Conservation (phyloP, 805 yeast genomes). For the Candida easanensis region DNA sequence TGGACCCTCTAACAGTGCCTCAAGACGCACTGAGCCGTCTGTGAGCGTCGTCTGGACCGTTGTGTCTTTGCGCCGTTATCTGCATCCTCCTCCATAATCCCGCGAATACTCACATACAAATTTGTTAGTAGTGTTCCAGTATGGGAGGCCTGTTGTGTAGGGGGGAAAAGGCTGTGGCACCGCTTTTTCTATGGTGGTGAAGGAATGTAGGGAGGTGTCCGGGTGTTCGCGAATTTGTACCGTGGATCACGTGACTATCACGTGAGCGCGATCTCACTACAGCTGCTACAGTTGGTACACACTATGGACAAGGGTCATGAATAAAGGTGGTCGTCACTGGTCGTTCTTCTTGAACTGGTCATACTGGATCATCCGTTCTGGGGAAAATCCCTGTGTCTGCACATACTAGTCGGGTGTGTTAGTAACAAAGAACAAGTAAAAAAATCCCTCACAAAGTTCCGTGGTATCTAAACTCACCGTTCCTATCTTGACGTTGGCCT, state of each 20-base stretch:
- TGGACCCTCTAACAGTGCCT: not conserved
- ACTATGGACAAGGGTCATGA: not conserved
- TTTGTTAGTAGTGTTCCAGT: slow-evolving; percentile 10
- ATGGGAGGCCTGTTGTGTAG: slow-evolving; percentile 7
- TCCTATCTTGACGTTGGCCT: slow-evolving; percentile 65
- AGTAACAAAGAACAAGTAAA: slow-evolving; percentile 4
- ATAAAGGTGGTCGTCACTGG: not conserved
- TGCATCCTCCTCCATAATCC: not conserved
- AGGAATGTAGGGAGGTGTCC: slow-evolving; percentile 9
- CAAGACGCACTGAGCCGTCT: not conserved
- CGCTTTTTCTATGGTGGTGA: slow-evolving; percentile 22
- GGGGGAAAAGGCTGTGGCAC: slow-evolving; percentile 13
- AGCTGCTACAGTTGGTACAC: not conserved
- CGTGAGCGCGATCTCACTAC: not conserved
- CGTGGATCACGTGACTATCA: not conserved
- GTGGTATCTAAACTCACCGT: slow-evolving; percentile 26
- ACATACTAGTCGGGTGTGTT: slow-evolving; percentile 19
- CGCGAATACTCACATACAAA: slow-evolving; percentile 18
- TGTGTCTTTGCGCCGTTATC: not conserved
- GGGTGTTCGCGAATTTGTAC: slow-evolving; percentile 5
- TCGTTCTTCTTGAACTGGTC: slow-evolving; percentile 12
- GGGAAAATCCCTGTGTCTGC: slow-evolving; percentile 23
- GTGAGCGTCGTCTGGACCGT: not conserved
- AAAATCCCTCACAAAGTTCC: not conserved
- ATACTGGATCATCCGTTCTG: slow-evolving; percentile 24